A percentile compares a stretch with the other conserved stretches of the same genome.
Evolutionary conservation across 805 yeast genomes (phyloP).

Genomic region (Metschnikowia continentalis): DNA sequence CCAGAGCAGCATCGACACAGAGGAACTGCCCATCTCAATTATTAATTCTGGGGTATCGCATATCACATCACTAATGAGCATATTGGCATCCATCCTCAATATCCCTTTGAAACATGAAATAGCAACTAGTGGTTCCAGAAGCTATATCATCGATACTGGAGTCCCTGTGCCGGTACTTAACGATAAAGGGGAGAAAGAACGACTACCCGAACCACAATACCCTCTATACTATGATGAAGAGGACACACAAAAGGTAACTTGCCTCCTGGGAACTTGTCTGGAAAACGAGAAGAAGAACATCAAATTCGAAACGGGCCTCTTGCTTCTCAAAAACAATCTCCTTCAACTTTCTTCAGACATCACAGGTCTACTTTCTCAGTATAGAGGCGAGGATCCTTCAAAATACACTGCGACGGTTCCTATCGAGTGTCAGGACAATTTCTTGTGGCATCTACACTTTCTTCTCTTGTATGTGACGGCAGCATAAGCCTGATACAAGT

Average conservation of each 20-base stretch:
- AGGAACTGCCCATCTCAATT: conserved; percentile 9
- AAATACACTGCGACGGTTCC: conserved; percentile 23
- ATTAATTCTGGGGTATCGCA: conserved; percentile 32
- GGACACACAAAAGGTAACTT: conserved; percentile 7
- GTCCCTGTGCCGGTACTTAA: background rate
- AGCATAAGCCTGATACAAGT: background rate
- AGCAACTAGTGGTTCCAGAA: conserved; percentile 18
- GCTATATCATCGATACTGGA: conserved; percentile 21
- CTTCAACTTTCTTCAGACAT: conserved; percentile 22
- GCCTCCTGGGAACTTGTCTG: background rate
- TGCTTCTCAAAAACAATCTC: conserved; percentile 30
- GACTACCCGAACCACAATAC: background rate
- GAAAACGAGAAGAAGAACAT: conserved; percentile 15
- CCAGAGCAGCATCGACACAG: conserved; percentile 3
- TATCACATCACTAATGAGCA: conserved; percentile 26
- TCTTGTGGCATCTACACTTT: conserved; percentile 39
- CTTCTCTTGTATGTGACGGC: conserved; percentile 33
- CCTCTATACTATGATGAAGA: conserved; percentile 15
- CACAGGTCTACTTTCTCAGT: conserved; percentile 15
- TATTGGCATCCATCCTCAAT: conserved; percentile 24
- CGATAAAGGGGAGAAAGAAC: background rate
- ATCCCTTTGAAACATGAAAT: conserved; percentile 28
- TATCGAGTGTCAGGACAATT: conserved; percentile 36
- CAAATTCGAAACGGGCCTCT: conserved; percentile 31
- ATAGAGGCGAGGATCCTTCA: conserved; percentile 7